Percentiles rank a stretch among this genome's conserved stretches.
Conservation (phyloP, 2,329 filamentous ascomycete species). For the Sporothrix inflata region DNA sequence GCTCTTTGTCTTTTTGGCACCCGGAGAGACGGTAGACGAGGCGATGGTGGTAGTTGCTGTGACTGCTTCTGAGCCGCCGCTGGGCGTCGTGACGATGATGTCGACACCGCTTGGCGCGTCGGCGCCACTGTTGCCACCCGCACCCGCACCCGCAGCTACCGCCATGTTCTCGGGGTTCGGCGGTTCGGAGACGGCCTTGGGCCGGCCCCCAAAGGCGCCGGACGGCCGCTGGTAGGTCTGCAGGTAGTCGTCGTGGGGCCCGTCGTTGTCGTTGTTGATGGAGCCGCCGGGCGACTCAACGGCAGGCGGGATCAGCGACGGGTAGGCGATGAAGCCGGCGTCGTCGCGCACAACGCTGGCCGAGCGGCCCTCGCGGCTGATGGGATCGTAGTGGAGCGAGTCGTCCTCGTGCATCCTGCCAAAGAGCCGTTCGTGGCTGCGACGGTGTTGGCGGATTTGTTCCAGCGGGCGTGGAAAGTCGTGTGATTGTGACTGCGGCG, state of each 20-base stretch:
- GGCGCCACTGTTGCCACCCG: background rate
- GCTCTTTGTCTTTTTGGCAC: conserved; percentile 23
- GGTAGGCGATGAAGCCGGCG: conserved; percentile 41
- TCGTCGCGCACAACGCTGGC: conserved; percentile 41
- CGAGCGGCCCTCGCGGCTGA: conserved; percentile 36
- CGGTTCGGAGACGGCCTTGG: conserved; percentile 32
- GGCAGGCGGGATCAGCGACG: conserved; percentile 41
- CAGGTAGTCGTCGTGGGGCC: background rate
- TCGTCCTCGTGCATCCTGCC: conserved; percentile 19
- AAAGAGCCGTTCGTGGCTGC: conserved; percentile 11
- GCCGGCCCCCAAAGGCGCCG: conserved; percentile 9
- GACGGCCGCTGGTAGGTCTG: background rate
- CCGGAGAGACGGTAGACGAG: background rate
- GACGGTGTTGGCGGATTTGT: background rate
- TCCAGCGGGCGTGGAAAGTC: background rate
- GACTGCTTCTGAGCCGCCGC: background rate
- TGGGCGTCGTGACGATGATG: conserved; percentile 2
- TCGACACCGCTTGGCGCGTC: background rate
- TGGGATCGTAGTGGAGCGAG: conserved; percentile 39
- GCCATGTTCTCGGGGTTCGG: conserved; percentile 15
- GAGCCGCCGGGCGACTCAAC: conserved; percentile 31
- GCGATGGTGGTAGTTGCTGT: background rate
- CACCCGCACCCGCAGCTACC: background rate
- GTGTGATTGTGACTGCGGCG: background rate
- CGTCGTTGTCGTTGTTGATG: background rate